Evolutionary conservation across 2,329 filamentous ascomycete genomes (phyloP), one percentile per base, ranked within the genome.

Genomic region (Graphiopsis chlorocephala): DNA sequence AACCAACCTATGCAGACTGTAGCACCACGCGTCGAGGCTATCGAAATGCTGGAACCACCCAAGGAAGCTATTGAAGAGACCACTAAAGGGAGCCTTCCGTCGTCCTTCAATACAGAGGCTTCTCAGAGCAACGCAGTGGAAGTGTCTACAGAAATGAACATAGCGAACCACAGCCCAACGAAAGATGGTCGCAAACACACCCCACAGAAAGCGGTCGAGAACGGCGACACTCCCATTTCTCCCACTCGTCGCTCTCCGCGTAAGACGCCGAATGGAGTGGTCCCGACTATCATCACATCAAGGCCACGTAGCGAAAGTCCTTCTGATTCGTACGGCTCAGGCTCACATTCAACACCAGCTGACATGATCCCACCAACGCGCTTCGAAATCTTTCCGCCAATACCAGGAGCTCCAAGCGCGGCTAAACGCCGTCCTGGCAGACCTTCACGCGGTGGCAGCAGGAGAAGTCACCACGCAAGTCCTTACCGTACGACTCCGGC

Each of bases 1-100:
- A 75, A 72, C 57, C 72, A 74, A 45, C 74, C 72, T 4, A 70
- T 98, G 64, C 93, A 92, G 68, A 90, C 94, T 1, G 91, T 98
- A 62, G 94, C 94, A 14, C 92, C 90, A 5, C 87, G 94, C 38
- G 93, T 96, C 67, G 93, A 92, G 25, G 87, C 90, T 45, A 74
- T 77, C 8, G 80, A 82, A 42, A 74, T 79, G 23, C 73, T 73
- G 26, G 73, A 75, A 12, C 73, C 73, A 38, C 76, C 79, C 29
- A 78, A 81, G 72, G 80, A 82, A 71, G 78, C 77, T 33, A 77
- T 81, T 0, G 78, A 82, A 64, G 74, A 79, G 67, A 71, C 70
- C 2, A 31, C 66, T n/a, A 67, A 67, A 25, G 59, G 57, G 8
- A 14, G 33, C 26, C 20, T 50, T 14, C 15, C 29, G 6, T 14